A percentile compares a stretch with the other conserved stretches of the same genome.
Evolutionary conservation across 305 asterid genomes (phyloP).

Genomic region (Solanum hybrid): DNA sequence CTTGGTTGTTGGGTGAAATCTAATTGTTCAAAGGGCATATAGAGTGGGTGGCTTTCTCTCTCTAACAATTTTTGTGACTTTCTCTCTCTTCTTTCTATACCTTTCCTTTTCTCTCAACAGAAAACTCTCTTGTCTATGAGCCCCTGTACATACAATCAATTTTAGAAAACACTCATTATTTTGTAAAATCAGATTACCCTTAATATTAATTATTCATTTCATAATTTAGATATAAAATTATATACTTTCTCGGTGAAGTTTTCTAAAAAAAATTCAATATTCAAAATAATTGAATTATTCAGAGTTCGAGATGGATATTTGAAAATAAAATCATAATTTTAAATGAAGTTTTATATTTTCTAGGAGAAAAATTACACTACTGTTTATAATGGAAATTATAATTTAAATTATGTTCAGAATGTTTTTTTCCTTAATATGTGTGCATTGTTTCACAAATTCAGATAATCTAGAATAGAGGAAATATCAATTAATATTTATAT

Average conservation of each 20-base stretch:
- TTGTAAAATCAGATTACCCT: neutral
- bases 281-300: too few species aligned
- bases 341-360: too few species aligned
- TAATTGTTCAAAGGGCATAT: neutral
- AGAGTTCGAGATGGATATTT: too few species aligned
- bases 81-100: neutral
- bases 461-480: too few species aligned
- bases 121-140: neutral
- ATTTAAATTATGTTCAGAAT: too few species aligned
- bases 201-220: neutral
- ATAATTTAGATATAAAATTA: too few species aligned
- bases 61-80: neutral
- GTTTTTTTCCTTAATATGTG: neutral
- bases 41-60: constrained; percentile 2
- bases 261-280: too few species aligned
- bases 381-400: too few species aligned
- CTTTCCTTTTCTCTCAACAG: constrained; percentile 16
- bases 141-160: neutral
- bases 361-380: neutral
- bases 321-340: too few species aligned
- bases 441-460: too few species aligned
- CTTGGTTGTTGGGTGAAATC: neutral
- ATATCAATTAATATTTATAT: too few species aligned
- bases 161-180: neutral
- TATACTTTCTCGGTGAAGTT: neutral